Base-by-base conservation (phyloP, 163 green algal genomes). In the Prototheca stagnorum region DNA sequence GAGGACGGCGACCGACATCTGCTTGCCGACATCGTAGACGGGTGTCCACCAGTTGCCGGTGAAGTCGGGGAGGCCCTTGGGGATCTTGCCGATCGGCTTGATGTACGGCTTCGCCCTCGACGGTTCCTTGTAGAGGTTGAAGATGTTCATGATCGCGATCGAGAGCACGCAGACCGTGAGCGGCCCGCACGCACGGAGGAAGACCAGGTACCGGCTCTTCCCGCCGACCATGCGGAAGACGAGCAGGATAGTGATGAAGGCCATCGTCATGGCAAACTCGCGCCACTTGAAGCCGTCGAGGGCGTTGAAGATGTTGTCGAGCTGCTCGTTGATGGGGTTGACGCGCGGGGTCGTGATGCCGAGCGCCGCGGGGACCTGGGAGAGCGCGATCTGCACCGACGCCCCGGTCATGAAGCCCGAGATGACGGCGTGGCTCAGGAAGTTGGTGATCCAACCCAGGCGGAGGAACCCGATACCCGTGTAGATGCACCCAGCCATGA, bases 381-480 rank as follows among this genome's bases (percentile, higher is more conserved):
- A 68, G 4, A 81, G 39, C 33, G 66, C 76, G 21, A 86, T 82
- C 21, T 64, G 65, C 31, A 82, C 74, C 28, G 53, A 61, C 23
- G 82, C 79, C 15, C 72, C 82, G 0, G 62, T 74, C 23, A 79
- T 91, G 77, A 93, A 93, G 31, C 83, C 82, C 12, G 61, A 70
- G 24, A 92, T 77, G 16, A 89, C 73, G 0, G 69, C 28, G 54
- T 92, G 79, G 11, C 39, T 68, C 24, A 93, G 54, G 57, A 93
- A 93, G 47, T 81, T 74, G 41, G 77, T 79, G n/a, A 93, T 20
- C 53, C 77, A 91, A 48, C 83, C 82, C 34, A 93, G 64, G 27
- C 73, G 57, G 12, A 91, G 34, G 20, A 88, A 20, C 16, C 83
- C 83, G 11, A 90, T 39, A 9, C 12, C 53, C 1, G 70, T 70